Evolutionary conservation across 306 rosid species (phyloP), one percentile per base, ranked within the genome.

Genomic region (apple (Malus domestica)): DNA sequence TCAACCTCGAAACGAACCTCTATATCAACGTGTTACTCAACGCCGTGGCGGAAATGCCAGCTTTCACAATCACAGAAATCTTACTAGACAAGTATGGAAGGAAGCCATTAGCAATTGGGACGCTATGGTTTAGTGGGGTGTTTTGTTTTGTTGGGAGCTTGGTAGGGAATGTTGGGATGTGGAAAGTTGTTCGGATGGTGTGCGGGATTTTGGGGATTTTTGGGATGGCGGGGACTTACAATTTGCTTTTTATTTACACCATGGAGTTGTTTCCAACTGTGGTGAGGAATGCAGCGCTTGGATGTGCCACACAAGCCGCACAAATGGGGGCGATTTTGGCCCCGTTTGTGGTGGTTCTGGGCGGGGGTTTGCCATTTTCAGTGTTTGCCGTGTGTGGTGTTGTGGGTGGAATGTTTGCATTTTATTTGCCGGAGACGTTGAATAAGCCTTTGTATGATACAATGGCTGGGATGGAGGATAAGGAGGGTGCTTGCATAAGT

Each of bases 211-310:
- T 93, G 59, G 98, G 97, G 40, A 93, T 93, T 22, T 94, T 94
- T 45, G 98, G 98, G 72, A 29, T 94, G 96, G 98, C 98, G 0
- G 98, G 97, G 65, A 94, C 96, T 52, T 92, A 92, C 40, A 94
- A 94, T 30, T 54, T 94, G 79, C 42, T 94, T 74, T 94, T 90
- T 61, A 90, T 94, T 49, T 94, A 90, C 62, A 86, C 97, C 2
- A 74, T 93, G 2, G 98, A 94, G 90, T 58, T 94, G 76, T 94
- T 94, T 51, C 97, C 98, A 0, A 94, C 98, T 0, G 98, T 94
- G 74, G 98, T 94, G 29, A 87, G 98, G 80, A 94, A 90, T 20
- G 93, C 97, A 0, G 96, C 98, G 0, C 84, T 94, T 0, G 98
- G 98, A 2, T 78, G 89, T 22, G 84, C 91, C 0, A 84, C 95